phyloP scores from a whole-genome alignment of 345 rosid species.

The Microcos paniculata region DNA sequence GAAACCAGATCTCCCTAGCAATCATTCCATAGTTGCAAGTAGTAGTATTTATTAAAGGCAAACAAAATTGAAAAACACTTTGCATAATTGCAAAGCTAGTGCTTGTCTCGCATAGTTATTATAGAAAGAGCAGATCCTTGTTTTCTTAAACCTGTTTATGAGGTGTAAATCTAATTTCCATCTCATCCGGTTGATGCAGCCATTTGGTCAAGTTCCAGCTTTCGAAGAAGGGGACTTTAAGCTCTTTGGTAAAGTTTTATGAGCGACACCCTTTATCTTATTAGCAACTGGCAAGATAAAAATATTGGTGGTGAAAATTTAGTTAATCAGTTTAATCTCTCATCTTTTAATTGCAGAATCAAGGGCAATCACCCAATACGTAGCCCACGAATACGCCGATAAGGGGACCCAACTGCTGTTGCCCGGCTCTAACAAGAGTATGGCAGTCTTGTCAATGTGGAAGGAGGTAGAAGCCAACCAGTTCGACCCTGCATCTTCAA shows the following conservation, averaged over 20 bases:
- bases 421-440: conserved; percentile 28
- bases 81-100: too few species aligned
- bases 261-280: background rate
- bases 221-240: conserved; percentile 67
- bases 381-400: conserved; percentile 42
- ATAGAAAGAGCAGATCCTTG: too few species aligned
- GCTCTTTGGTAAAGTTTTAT: conserved; percentile 53
- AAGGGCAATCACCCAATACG: conserved; percentile 72
- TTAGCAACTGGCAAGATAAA: background rate
- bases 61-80: too few species aligned
- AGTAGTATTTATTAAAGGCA: too few species aligned
- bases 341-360: conserved; percentile 51
- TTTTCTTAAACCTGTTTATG: background rate
- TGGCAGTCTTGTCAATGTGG: conserved; percentile 46
- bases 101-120: too few species aligned
- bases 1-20: background rate
- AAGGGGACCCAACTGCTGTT: conserved; percentile 57
- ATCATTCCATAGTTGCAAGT: too few species aligned
- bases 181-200: conserved; percentile 41
- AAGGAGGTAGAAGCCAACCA: conserved; percentile 69
- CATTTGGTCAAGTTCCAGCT: conserved; percentile 81
- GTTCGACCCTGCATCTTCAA: conserved; percentile 54
- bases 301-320: too few species aligned
- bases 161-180: background rate
- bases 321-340: background rate